These are phyloP conservation scores for Apophysomyces sp. DNA, from an alignment of 371 early-diverging fungal genomes.

Conservation along the genomic window DNA sequence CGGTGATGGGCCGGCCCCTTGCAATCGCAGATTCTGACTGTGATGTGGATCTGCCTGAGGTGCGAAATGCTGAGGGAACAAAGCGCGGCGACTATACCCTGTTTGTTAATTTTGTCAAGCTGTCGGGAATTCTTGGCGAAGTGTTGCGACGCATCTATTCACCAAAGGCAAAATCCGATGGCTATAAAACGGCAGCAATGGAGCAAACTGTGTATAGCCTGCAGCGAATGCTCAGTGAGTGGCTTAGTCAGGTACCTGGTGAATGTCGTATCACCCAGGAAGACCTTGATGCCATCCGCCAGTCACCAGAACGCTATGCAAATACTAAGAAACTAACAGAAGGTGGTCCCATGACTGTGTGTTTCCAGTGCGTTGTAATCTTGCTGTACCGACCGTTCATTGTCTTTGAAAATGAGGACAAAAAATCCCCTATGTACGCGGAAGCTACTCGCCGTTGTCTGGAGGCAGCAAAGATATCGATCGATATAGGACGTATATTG, in stretches of 20 bases:
- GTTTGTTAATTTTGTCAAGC: conserved; percentile 29
- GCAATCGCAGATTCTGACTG: conserved; percentile 43
- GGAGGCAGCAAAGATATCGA: conserved; percentile 46
- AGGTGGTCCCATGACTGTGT: conserved; percentile 44
- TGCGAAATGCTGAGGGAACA: neutral
- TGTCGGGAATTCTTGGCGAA: conserved; percentile 38
- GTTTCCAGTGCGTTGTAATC: conserved; percentile 35
- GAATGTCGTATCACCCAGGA: conserved; percentile 20
- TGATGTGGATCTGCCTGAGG: conserved; percentile 29
- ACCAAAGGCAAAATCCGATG: conserved; percentile 26
- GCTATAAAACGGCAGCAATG: conserved; percentile 22
- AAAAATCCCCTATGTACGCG: neutral
- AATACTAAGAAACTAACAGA: conserved; percentile 15
- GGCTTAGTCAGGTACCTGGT: conserved; percentile 23
- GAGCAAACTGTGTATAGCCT: conserved; percentile 24
- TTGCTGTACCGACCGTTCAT: conserved; percentile 55
- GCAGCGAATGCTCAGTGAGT: conserved; percentile 28
- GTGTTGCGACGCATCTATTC: conserved; percentile 35
- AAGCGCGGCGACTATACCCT: conserved; percentile 10
- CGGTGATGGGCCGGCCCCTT: conserved; percentile 38
- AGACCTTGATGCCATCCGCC: conserved; percentile 16
- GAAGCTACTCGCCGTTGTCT: conserved; percentile 35
- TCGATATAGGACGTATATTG: conserved; percentile 41
- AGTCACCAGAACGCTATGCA: conserved; percentile 6
- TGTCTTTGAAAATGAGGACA: conserved; percentile 10